Evolutionary conservation across 1,284 basidiomycete genomes (phyloP), one percentile per base, ranked within the genome.

Genomic region (Anthracocystis panici-leucophaei): DNA sequence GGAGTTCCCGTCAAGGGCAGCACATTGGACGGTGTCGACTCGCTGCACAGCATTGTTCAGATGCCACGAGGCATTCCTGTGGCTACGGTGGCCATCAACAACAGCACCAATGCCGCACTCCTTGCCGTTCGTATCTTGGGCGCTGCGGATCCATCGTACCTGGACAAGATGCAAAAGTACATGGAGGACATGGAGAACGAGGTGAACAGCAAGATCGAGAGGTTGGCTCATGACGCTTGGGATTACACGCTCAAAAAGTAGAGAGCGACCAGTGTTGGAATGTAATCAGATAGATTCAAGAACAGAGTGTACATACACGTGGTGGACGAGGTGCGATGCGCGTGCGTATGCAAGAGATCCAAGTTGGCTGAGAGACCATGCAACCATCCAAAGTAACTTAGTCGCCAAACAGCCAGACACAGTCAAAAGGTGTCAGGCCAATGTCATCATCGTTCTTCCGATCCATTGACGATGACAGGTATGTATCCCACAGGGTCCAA

Each of bases 1-100:
- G 96, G 97, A 29, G 96, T 99, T 0, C 96, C 96, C 1, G 95
- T 99, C 61, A 97, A 96, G 85, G 95, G 94, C 14, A 95, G 93
- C 85, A 90, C 91, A 0, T 88, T 99, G 23, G 96, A 97, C 85
- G 96, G 96, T 5, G 95, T 99, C 0, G 96, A 99, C 86, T 95
- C 94, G 23, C 87, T 99, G 76, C 92, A 97, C 85, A 95, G 93
- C 84, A 99, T 99, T 79, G 94, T 99, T 12, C 96, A 99, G 87
- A 99, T 99, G 96, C 96, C 96, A 18, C 90, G 96, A 50, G 97
- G 96, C 25, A 93, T 99, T 68, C 96, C 96, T 3, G 94, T 97
- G 9, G 96, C 97, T 1, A 97, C 95, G 1, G 95, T 98, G 11
- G 96, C 95, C 1, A 98, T 99, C 86, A 95, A 96, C 86, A 97